Evolutionary conservation across 2,329 filamentous ascomycete genomes (phyloP), one percentile per base, ranked within the genome.

Genomic region (Trichophyton verrucosum): DNA sequence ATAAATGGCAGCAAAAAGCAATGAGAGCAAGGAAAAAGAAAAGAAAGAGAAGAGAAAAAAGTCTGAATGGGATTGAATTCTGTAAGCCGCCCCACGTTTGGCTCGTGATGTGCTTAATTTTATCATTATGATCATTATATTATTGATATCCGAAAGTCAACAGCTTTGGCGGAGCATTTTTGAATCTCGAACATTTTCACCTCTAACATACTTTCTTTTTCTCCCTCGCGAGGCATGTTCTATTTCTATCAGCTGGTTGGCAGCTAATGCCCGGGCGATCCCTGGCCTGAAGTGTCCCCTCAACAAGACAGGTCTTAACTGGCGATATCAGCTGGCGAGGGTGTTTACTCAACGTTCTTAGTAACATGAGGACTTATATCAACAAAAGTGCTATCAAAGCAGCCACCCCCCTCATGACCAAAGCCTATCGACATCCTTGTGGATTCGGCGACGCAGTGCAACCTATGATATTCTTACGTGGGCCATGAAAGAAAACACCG

Each of bases 41-140:
- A 38, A 38, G 20, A 44, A 44, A 44, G 40, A 44, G n/a, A 15
- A n/a, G 27, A 44, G n/a, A n/a, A 55, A 55, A 55, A 55, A 55
- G 24, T 55, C 51, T 55, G 27, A 55, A 20, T n/a, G 27, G 15
- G 30, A 27, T 36, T 55, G 51, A 55, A 13, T 55, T 55, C 30
- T 55, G 8, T 55, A 55, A 55, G 51, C 51, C n/a, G 51, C 51
- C 51, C 27, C 51, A 55, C 51, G 27, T 55, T 55, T 55, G 51
- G 30, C 51, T 36, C 30, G 51, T 55, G 51, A 55, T 55, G 51
- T 36, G 51, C 51, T 55, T 36, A 55, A 55, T 33, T 27, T 55
- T 27, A 36, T 55, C 8, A 13, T 27, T 33, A 30, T 30, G 27
- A 30, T 30, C 27, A 30, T 55, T 17, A 8, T 44, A n/a, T 44